Percentiles rank a stretch among this genome's conserved stretches.
Evolutionary conservation across 2,329 filamentous ascomycete genomes (phyloP).

Genomic region (Aureobasidium sp.): DNA sequence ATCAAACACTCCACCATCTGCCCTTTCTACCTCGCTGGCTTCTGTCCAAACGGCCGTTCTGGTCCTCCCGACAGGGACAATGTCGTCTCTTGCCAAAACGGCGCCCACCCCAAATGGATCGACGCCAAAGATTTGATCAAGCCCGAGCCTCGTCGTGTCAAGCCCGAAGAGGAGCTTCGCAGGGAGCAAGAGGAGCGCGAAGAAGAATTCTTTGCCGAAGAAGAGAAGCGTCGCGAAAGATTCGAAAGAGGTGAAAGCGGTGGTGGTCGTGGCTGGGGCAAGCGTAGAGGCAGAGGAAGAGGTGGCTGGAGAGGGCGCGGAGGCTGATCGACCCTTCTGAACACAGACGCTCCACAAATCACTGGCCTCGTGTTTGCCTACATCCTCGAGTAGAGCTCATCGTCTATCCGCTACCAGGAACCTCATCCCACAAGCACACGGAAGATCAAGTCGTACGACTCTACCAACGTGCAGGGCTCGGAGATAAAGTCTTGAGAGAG

Average conservation of each 20-base stretch:
- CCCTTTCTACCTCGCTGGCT: constrained; percentile 81
- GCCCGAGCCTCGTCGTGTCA: constrained; percentile 57
- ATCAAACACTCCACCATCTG: constrained; percentile 69
- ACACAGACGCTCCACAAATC: background rate
- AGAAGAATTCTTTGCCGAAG: constrained; percentile 47
- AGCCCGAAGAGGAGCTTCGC: constrained; percentile 64
- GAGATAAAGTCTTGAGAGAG: background rate
- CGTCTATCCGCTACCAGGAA: background rate
- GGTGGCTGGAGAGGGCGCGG: constrained; percentile 24
- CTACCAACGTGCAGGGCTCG: background rate
- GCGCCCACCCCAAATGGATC: constrained; percentile 74
- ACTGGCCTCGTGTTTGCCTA: background rate
- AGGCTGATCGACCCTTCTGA: background rate
- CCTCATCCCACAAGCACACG: background rate
- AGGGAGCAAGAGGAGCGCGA: constrained; percentile 53
- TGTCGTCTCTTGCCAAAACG: constrained; percentile 59
- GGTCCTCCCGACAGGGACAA: constrained; percentile 30
- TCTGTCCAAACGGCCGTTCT: constrained; percentile 71
- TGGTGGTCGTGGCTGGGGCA: constrained; percentile 31
- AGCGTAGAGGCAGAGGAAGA: constrained; percentile 43
- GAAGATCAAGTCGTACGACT: background rate
- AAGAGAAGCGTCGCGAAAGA: constrained; percentile 39
- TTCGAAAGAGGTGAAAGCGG: constrained; percentile 42
- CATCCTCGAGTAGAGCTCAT: background rate
- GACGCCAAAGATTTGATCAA: constrained; percentile 58